Evolutionary conservation across 306 rosid genomes (phyloP).

Genomic region (Canavalia ensiformis): DNA sequence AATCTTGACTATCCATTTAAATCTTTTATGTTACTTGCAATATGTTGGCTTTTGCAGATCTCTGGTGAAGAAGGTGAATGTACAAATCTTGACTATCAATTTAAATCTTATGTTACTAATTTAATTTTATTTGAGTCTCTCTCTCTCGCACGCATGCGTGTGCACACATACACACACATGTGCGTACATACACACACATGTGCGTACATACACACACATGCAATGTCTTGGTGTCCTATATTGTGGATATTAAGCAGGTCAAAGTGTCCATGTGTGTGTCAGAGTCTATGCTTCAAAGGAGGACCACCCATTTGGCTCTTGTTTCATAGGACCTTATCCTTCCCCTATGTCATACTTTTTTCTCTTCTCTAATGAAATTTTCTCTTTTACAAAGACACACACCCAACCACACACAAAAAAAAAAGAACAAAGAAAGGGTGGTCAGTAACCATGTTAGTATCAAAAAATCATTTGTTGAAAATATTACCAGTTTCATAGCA

Average conservation of each 20-base stretch:
- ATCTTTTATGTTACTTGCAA: not conserved
- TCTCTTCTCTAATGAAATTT: conserved; percentile 32
- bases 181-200: not conserved
- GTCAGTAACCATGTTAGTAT: conserved; percentile 40
- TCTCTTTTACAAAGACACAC: conserved; percentile 14
- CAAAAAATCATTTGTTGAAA: conserved; percentile 46
- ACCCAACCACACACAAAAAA: not conserved
- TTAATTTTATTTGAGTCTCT: not conserved
- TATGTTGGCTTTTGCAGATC: not conserved
- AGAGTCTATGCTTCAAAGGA: not conserved
- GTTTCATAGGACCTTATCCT: conserved; percentile 37
- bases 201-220: not conserved
- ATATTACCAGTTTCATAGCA: conserved; percentile 89
- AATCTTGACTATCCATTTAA: too few relatives aligned
- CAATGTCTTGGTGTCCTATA: not conserved
- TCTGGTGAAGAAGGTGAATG: not conserved
- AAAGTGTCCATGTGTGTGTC: not conserved
- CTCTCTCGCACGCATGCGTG: not conserved
- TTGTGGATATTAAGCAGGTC: not conserved
- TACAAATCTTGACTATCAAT: not conserved
- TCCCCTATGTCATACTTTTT: not conserved
- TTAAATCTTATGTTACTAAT: not conserved
- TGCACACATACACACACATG: too few relatives aligned
- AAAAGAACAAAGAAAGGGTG: conserved; percentile 1
- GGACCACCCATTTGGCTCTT: conserved; percentile 16